A percentile compares a stretch with the other conserved stretches of the same genome.
These are phyloP conservation scores for Candida tibetensis DNA, from an alignment of 805 yeast species.

Conservation along the genomic window DNA sequence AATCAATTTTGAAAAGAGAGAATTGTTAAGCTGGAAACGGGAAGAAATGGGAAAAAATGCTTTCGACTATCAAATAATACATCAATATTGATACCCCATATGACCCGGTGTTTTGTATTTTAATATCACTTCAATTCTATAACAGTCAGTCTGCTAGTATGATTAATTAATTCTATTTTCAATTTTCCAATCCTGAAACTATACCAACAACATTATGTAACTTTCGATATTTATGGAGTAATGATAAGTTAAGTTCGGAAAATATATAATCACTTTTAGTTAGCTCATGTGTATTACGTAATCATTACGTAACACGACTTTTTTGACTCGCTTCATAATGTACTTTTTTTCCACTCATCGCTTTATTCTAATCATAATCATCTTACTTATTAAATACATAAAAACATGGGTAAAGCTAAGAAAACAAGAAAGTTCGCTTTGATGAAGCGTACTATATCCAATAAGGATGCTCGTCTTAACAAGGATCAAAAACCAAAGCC, in stretches of 20 bases:
- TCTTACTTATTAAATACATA: not conserved
- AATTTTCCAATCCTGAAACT: not conserved
- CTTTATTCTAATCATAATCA: constrained; percentile 6
- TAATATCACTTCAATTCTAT: too few species aligned
- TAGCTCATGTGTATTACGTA: too few species aligned
- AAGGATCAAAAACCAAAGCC: constrained; percentile 28
- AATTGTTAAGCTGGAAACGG: constrained; percentile 38
- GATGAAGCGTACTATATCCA: constrained; percentile 75
- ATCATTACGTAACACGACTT: not conserved
- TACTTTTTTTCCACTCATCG: not conserved
- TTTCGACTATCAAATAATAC: constrained; percentile 25
- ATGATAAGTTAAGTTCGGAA: too few species aligned
- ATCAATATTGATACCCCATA: not conserved
- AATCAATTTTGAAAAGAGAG: constrained; percentile 23
- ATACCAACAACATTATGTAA: too few species aligned
- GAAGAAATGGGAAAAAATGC: constrained; percentile 22
- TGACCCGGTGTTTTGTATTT: too few species aligned
- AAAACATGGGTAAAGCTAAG: constrained; percentile 88
- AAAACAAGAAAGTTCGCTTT: constrained; percentile 96
- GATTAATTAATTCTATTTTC: too few species aligned
- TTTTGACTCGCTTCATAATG: not conserved
- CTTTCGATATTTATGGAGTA: too few species aligned
- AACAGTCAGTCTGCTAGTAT: too few species aligned
- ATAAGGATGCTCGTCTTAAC: constrained; percentile 64
- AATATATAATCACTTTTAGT: too few species aligned